phyloP scores from a whole-genome alignment of 2,329 filamentous ascomycete species.

The Penicillium janthinellum region DNA sequence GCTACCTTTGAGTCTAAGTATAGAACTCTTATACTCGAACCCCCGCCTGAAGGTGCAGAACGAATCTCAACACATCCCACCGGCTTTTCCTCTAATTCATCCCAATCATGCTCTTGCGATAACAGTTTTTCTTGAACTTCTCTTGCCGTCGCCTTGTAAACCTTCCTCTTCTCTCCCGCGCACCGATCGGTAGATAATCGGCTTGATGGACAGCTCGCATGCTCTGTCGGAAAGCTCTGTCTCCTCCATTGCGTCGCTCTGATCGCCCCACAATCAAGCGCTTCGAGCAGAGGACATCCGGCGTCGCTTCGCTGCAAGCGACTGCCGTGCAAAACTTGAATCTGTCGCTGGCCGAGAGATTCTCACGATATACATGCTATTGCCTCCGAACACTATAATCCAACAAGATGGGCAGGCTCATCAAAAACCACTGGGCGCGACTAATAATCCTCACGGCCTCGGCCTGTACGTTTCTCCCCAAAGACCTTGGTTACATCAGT shows the following conservation, averaged over 20 bases:
- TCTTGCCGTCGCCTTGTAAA: not conserved
- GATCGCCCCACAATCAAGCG: not conserved
- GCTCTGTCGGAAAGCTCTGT: not conserved
- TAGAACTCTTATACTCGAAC: slow-evolving; percentile 19
- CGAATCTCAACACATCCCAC: not conserved
- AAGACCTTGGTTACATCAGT: not conserved
- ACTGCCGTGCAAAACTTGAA: slow-evolving; percentile 1
- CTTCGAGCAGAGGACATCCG: not conserved
- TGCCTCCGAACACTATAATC: slow-evolving; percentile 3
- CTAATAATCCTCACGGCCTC: slow-evolving; percentile 88
- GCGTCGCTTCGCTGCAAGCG: slow-evolving; percentile 8
- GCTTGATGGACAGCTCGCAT: slow-evolving; percentile 2
- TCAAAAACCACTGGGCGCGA: slow-evolving; percentile 99
- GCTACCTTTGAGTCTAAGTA: slow-evolving; percentile 20
- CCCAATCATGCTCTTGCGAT: slow-evolving; percentile 14
- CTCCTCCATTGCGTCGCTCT: not conserved
- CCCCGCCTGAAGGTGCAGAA: slow-evolving; percentile 11
- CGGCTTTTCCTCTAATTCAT: slow-evolving; percentile 8
- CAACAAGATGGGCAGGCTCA: slow-evolving; percentile 82
- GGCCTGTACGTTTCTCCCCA: slow-evolving; percentile 58
- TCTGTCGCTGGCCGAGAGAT: slow-evolving; percentile 35
- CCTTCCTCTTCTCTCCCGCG: not conserved
- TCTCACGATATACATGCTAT: not conserved
- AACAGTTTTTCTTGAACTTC: not conserved
- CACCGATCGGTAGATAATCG: not conserved